Percentiles rank a stretch among this genome's conserved stretches.
Evolutionary conservation across 495 filamentous ascomycete genomes (phyloP).

Genomic region (Penicillium argentinense): DNA sequence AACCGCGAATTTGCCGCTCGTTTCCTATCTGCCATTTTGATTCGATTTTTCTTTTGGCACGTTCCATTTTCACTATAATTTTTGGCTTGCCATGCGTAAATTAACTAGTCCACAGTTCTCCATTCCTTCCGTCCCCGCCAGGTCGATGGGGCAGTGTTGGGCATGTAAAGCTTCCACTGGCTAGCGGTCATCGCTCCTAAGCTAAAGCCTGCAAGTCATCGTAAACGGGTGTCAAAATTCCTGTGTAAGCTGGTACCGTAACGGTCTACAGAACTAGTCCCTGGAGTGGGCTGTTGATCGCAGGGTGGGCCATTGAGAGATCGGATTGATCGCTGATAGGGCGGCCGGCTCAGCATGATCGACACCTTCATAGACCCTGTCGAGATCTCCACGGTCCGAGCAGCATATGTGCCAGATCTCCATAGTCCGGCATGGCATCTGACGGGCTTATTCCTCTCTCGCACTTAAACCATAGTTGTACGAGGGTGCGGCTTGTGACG

Average conservation of each 20-base stretch:
- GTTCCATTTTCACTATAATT: too few relatives aligned
- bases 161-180: too few relatives aligned
- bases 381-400: neutral
- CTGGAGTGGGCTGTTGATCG: neutral
- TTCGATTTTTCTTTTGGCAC: neutral
- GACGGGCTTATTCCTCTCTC: neutral
- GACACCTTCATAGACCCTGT: neutral
- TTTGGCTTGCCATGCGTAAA: too few relatives aligned
- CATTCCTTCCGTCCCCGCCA: too few relatives aligned
- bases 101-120: too few relatives aligned
- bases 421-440: neutral
- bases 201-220: conserved; percentile 17
- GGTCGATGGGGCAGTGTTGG: too few relatives aligned
- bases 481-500: too few relatives aligned
- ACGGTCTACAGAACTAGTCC: neutral
- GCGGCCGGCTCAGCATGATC: too few relatives aligned
- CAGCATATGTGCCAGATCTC: neutral
- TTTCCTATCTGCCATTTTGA: neutral
- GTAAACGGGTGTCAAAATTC: conserved; percentile 3
- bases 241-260: neutral
- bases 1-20: neutral
- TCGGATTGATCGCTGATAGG: too few relatives aligned
- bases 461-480: conserved; percentile 8
- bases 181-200: too few relatives aligned
- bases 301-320: neutral